Evolutionary conservation across 495 filamentous ascomycete genomes (phyloP), one percentile per base, ranked within the genome.

Genomic region (Xylaria bambusicola): DNA sequence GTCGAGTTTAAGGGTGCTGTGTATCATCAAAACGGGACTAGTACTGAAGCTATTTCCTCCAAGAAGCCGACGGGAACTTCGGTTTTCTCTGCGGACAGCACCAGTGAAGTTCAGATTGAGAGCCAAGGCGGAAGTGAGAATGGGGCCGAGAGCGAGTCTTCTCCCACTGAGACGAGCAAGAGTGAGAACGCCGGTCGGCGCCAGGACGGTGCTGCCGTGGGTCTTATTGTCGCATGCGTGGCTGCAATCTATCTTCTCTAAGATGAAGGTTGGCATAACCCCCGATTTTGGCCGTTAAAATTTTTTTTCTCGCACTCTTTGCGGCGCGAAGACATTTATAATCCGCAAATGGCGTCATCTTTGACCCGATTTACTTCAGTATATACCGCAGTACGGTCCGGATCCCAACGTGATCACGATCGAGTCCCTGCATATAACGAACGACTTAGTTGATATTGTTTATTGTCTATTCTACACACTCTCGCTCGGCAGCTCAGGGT

Each of bases 181-280:
- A 76, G 72, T 56, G 77, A 78, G 63, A 76, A 67, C 18, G 71
- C 64, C 7, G 71, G 66, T 0, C 66, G 66, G 17, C 60, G 65
- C 46, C 71, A 78, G 56, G 70, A 73, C 17, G 73, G 74, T 12
- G 66, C 75, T 27, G 76, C 77, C 44, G 67, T 79, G 18, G 76
- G 76, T 18, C 63, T 81, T 26, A 68, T 81, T 24, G 74, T 81
- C 15, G 78, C 78, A 49, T 67, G 80, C 6, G 69, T 81, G 13
- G 78, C 77, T 18, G 76, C 76, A 4, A 70, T 72, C 36, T 77
- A 73, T 36, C 62, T 81, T 24, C 70, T 75, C 24, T 81, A 56
- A 73, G 31, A 41, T 27, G 2, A 31, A 38, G 44, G 4, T 23
- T 21, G 35, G 36, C 18, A 20, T 9, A n/a, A n/a, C n/a, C n/a